phyloP scores from a whole-genome alignment of 2,329 filamentous ascomycete species.

The Fusarium longipes region DNA sequence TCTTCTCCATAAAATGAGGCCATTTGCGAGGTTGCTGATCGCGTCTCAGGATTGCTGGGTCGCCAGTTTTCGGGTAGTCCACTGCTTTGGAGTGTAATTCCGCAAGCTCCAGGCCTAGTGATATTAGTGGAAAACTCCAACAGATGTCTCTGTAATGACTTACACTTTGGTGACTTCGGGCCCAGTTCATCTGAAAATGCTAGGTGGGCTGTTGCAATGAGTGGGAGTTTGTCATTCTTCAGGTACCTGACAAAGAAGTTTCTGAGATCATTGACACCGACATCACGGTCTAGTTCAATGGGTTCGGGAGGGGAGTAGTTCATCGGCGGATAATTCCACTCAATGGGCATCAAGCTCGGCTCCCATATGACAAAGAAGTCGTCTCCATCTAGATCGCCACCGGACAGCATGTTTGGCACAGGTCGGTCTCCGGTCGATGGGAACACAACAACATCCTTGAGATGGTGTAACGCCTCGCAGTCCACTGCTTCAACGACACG shows the following conservation, averaged over 20 bases:
- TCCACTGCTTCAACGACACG: constrained; percentile 88
- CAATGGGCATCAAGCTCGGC: constrained; percentile 71
- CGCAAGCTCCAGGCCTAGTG: constrained; percentile 73
- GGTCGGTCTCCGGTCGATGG: constrained; percentile 85
- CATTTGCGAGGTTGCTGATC: constrained; percentile 71
- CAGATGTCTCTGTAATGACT: constrained; percentile 45
- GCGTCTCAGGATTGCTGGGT: constrained; percentile 74
- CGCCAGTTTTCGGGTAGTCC: constrained; percentile 92
- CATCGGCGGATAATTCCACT: constrained; percentile 83
- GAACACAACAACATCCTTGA: constrained; percentile 88
- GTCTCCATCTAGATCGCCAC: constrained; percentile 94
- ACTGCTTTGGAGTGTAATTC: constrained; percentile 89
- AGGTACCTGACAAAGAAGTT: constrained; percentile 93
- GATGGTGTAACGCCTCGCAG: constrained; percentile 75
- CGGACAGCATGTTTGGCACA: constrained; percentile 92
- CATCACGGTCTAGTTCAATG: constrained; percentile 66
- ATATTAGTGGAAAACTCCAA: constrained; percentile 1
- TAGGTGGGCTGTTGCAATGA: constrained; percentile 85
- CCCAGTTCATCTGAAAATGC: constrained; percentile 78
- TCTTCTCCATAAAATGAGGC: constrained; percentile 91
- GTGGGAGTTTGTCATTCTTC: constrained; percentile 85
- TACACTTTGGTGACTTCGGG: constrained; percentile 75
- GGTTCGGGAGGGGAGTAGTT: constrained; percentile 73
- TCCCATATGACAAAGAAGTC: constrained; percentile 98
- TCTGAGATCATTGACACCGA: constrained; percentile 78